phyloP scores from a whole-genome alignment of 768 basidiomycete species.

The Lactarius evosmus region DNA sequence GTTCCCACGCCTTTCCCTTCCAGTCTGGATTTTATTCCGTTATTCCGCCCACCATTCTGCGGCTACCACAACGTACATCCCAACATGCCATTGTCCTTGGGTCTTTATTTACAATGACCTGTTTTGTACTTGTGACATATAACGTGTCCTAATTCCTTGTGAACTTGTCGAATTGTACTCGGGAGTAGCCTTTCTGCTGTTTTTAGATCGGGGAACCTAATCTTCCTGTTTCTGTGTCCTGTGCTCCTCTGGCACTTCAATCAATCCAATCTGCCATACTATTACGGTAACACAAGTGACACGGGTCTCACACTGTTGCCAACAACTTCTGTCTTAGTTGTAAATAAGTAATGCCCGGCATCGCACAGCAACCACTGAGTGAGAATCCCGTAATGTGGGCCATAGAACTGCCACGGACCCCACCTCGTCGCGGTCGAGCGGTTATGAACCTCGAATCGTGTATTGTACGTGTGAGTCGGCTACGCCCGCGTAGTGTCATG shows the following conservation, averaged over 20 bases:
- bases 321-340: background rate
- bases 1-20: slow-evolving; percentile 21
- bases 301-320: background rate
- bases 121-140: background rate
- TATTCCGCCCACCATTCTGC: slow-evolving; percentile 7
- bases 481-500: background rate
- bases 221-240: slow-evolving; percentile 12
- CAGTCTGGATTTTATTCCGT: slow-evolving; percentile 12
- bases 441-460: slow-evolving; percentile 5
- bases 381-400: slow-evolving; percentile 16
- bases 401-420: background rate
- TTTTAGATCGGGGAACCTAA: slow-evolving; percentile 15
- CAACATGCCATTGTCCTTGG: background rate
- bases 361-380: background rate
- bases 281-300: slow-evolving; percentile 12
- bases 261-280: slow-evolving; percentile 5
- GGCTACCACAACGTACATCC: background rate
- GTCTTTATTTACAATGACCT: background rate
- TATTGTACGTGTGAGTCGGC: slow-evolving; percentile 6
- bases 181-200: background rate
- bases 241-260: background rate
- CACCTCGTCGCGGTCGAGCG: background rate
- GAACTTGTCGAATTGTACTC: background rate
- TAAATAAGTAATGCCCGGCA: background rate
- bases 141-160: background rate